Base-by-base conservation (phyloP, 2,329 filamentous ascomycete genomes). In the Colletotrichum sp. region DNA sequence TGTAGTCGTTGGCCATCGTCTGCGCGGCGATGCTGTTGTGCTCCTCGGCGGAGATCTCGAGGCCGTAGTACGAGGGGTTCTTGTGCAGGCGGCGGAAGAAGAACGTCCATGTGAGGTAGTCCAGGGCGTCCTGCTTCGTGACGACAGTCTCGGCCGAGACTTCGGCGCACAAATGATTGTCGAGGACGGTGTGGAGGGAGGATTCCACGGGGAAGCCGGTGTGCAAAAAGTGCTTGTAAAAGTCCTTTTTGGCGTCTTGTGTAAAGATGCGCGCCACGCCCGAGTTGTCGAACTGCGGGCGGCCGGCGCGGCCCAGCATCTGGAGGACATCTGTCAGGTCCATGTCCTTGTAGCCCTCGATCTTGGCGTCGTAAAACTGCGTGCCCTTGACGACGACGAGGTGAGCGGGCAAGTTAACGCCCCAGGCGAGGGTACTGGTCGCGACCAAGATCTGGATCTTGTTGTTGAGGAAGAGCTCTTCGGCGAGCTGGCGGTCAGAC, bases 31-130 rank as follows among this genome's bases (percentile, higher is more conserved):
- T 92, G 10, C 94, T 96, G 82, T 96, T 98, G 85, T 98, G 96
- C 80, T 98, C 96, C 80, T 98, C 96, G 0, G 95, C 94, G 0
- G 95, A 95, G 60, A 99, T 97, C 82, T 98, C 94, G 0, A 99
- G 92, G 1, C 98, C 98, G 80, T 99, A 99, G 86, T 98, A 99
- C 0, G 96, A 98, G 2, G 97, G 97, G 80, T 99, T 99, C 88
- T 99, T 99, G 88, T 99, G 97, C 52, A 99, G 87, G 13, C 97
- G 91, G 4, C 98, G 92, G 90, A 99, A 99, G 91, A 99, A 99
- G 88, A 99, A 99, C 1, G 98, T 99, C 97, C 98, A 99, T 0
- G 97, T 99, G 69, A 99, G 87, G 82, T 99, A 99, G 84, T 99
- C 98, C 6, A 99, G 90, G 1, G 97, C 97, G 85, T 99, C 97